A percentile compares a stretch with the other conserved stretches of the same genome.
Conservation (phyloP, 2,329 filamentous ascomycete species). For the Sphaerostilbella broomeana region DNA sequence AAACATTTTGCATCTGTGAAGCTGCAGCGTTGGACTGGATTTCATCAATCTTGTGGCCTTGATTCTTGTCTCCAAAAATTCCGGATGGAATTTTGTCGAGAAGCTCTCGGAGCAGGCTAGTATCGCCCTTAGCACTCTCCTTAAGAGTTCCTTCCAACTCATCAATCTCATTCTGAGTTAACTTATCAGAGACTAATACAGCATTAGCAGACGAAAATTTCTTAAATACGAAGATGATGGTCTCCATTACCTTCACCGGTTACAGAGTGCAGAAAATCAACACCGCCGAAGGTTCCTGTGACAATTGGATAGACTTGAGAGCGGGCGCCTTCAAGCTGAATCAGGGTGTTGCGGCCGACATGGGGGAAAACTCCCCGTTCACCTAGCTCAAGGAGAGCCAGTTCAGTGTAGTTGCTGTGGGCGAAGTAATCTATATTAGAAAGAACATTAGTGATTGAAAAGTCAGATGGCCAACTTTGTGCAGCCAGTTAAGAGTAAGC, state of each 20-base stretch:
- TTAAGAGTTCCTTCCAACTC: constrained; percentile 79
- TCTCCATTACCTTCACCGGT: constrained; percentile 51
- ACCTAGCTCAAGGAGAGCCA: constrained; percentile 80
- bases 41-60: constrained; percentile 70
- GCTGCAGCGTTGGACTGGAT: constrained; percentile 69
- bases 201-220: constrained; percentile 5
- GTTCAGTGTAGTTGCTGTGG: constrained; percentile 88
- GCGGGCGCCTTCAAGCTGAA: constrained; percentile 62
- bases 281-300: constrained; percentile 89
- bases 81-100: constrained; percentile 76
- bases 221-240: too few species aligned
- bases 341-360: constrained; percentile 66
- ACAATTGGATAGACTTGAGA: constrained; percentile 70
- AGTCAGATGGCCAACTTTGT: too few species aligned
- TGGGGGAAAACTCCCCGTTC: constrained; percentile 80
- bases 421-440: constrained; percentile 74
- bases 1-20: constrained; percentile 68
- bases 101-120: constrained; percentile 70
- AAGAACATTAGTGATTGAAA: too few species aligned
- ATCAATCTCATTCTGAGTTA: constrained; percentile 84
- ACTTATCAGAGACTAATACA: constrained; percentile 67
- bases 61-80: constrained; percentile 67
- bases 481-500: too few species aligned
- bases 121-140: constrained; percentile 56
- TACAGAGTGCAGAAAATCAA: constrained; percentile 89